Conservation (phyloP, 2,329 filamentous ascomycete genomes). For the Fusarium guadeloupense region DNA sequence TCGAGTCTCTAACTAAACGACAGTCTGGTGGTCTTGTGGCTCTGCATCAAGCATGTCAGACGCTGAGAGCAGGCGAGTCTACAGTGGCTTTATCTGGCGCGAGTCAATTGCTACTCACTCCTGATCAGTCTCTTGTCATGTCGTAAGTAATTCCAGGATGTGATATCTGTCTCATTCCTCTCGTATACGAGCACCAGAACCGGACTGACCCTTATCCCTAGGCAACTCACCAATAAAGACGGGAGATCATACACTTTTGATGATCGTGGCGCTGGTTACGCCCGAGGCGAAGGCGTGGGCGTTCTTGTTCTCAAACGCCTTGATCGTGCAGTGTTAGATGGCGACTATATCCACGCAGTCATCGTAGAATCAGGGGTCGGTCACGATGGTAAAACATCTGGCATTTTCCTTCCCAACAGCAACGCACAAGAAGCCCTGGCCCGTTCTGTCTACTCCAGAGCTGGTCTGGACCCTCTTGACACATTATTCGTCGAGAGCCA, state of each 20-base stretch:
- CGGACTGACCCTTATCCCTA: background rate
- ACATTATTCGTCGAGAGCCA: constrained; percentile 10
- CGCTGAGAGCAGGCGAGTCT: background rate
- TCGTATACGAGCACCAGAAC: background rate
- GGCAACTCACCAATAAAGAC: constrained; percentile 11
- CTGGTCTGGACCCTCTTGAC: background rate
- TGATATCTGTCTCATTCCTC: too few species aligned
- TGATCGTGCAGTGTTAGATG: constrained; percentile 23
- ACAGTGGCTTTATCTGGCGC: background rate
- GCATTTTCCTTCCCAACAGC: constrained; percentile 1
- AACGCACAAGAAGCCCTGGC: constrained; percentile 3
- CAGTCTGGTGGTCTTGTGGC: constrained; percentile 1
- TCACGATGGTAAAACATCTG: constrained; percentile 29
- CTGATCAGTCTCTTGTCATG: constrained; percentile 1
- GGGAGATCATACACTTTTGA: constrained; percentile 13
- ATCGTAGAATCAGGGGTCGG: constrained; percentile 20
- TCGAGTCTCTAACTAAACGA: background rate
- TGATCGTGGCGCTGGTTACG: constrained; percentile 19
- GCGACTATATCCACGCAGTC: constrained; percentile 27
- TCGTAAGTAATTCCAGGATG: background rate
- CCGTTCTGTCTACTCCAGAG: background rate
- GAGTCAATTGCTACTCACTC: background rate
- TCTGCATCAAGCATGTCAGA: constrained; percentile 3
- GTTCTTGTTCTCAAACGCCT: constrained; percentile 31
- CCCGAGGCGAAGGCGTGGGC: constrained; percentile 21